Conservation (phyloP, 495 filamentous ascomycete genomes). For the Pyrenula massariospora region DNA sequence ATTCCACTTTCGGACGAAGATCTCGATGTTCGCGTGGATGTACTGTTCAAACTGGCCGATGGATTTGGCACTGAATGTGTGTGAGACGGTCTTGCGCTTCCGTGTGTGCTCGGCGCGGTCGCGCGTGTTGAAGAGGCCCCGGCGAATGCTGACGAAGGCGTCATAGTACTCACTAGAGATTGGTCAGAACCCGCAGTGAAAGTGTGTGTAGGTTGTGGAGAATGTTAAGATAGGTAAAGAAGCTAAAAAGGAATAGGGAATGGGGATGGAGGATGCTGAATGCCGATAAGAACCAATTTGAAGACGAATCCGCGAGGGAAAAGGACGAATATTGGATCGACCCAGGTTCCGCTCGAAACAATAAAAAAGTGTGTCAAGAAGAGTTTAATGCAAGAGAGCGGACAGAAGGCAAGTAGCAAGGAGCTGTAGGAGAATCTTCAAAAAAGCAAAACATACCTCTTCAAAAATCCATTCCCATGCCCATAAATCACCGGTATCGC, state of each 20-base stretch:
- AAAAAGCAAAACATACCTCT: slow-evolving; percentile 54
- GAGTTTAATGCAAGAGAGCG: too few relatives aligned
- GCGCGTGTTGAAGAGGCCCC: slow-evolving; percentile 85
- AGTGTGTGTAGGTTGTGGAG: background rate
- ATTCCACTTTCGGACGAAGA: slow-evolving; percentile 66
- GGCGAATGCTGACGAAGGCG: slow-evolving; percentile 76
- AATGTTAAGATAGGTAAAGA: too few relatives aligned
- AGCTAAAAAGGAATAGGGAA: too few relatives aligned
- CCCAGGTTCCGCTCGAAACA: too few relatives aligned
- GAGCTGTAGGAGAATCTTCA: too few relatives aligned
- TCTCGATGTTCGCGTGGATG: slow-evolving; percentile 67
- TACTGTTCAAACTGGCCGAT: slow-evolving; percentile 84
- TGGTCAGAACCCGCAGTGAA: background rate
- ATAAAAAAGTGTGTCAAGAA: too few relatives aligned
- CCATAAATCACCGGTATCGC: slow-evolving; percentile 48
- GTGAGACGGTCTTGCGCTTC: slow-evolving; percentile 81
- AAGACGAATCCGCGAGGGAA: too few relatives aligned
- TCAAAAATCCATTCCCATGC: slow-evolving; percentile 63
- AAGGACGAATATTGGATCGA: too few relatives aligned
- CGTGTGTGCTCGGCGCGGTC: slow-evolving; percentile 73
- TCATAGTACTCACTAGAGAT: slow-evolving; percentile 67
- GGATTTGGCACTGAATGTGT: slow-evolving; percentile 76
- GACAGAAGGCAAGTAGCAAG: too few relatives aligned
- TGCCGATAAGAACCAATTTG: too few relatives aligned
- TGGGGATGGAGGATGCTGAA: too few relatives aligned